Evolutionary conservation across 1,284 basidiomycete genomes (phyloP), one percentile per base, ranked within the genome.

Genomic region (Inonotus hispidus): DNA sequence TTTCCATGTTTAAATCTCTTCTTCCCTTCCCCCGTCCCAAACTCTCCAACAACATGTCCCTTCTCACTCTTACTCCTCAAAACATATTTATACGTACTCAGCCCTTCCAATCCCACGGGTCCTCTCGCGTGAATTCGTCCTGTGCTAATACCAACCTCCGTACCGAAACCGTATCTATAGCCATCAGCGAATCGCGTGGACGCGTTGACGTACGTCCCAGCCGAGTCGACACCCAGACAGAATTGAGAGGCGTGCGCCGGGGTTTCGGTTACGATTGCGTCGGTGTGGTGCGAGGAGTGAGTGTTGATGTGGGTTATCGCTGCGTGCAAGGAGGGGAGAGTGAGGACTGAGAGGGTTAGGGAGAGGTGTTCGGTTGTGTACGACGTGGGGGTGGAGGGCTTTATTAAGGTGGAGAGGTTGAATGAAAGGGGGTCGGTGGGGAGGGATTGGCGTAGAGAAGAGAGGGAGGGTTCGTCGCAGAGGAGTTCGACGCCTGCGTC

Each of bases 71-170:
- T 84, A 72, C 93, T 93, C 72, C 82, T 78, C 74, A 98, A 75
- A 76, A 94, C 84, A 72, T 96, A 98, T 75, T 97, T 98, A 80
- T 98, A 97, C 63, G 89, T 96, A 52, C 95, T 90, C 64, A 98
- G 77, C 1, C 97, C 97, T 66, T 98, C 95, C 57, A 99, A 77
- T 0, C 97, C 97, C 1, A 99, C 97, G 0, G 97, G 97, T 1
- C 97, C 97, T 32, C 97, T 80, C 1, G 97, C 96, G 70, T 99
- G 97, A 58, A 97, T 98, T 68, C 93, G 88, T 1, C 95, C 95
- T 0, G 97, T 99, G 71, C 89, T 92, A 70, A 99, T 98, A 8
- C 97, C 97, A 0, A 99, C 96, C 74, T 99, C 97, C 1, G 97
- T 96, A 1, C 97, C 97, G 66, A 98, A 93, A 0, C 97, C 97